Evolutionary conservation across 1,284 basidiomycete genomes (phyloP).

Genomic region (Pyrrhoderma noxium): DNA sequence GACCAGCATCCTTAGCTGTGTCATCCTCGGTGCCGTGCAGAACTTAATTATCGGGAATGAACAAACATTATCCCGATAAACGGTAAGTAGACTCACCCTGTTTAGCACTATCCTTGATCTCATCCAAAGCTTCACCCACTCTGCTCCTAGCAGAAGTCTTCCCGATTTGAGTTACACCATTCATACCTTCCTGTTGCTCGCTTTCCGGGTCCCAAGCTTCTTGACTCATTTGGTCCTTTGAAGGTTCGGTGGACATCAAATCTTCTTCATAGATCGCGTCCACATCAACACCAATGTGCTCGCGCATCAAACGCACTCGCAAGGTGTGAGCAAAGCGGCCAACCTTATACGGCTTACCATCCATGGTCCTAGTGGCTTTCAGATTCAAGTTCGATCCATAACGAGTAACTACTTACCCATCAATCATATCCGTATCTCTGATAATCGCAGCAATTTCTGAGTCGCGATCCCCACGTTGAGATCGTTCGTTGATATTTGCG

Average conservation of each 20-base stretch:
- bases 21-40: constrained; percentile 36
- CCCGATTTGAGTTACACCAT: constrained; percentile 34
- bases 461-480: constrained; percentile 92
- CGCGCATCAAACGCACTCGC: constrained; percentile 90
- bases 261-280: constrained; percentile 82
- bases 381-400: constrained; percentile 3
- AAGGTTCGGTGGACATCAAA: constrained; percentile 51
- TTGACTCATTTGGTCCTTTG: constrained; percentile 45
- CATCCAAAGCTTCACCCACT: constrained; percentile 30
- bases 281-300: constrained; percentile 94
- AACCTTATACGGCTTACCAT: constrained; percentile 89
- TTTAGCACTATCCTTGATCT: constrained; percentile 33
- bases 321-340: constrained; percentile 95
- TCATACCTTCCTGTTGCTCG: constrained; percentile 53
- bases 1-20: constrained; percentile 30
- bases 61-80: neutral
- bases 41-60: constrained; percentile 29
- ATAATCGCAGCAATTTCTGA: constrained; percentile 92
- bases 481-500: constrained; percentile 98
- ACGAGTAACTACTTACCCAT: constrained; percentile 48
- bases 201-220: constrained; percentile 75
- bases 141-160: constrained; percentile 33
- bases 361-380: constrained; percentile 70
- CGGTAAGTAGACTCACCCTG: constrained; percentile 39
- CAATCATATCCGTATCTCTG: constrained; percentile 94